Percentiles rank a stretch among this genome's conserved stretches.
phyloP scores from a whole-genome alignment of 768 basidiomycete genomes.

The Boletales sp. region DNA sequence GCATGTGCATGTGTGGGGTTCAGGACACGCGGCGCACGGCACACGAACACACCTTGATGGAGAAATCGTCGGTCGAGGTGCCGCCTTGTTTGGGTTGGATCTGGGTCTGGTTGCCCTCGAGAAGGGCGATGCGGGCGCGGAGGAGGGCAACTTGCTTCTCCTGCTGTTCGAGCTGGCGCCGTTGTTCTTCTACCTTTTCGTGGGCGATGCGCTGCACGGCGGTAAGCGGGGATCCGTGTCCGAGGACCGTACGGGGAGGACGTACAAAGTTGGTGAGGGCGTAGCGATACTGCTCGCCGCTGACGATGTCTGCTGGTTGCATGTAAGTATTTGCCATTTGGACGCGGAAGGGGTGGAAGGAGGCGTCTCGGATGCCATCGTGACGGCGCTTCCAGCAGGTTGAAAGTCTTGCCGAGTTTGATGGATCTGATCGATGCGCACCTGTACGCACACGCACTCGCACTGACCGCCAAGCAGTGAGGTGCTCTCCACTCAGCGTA shows the following conservation, averaged over 20 bases:
- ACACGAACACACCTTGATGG: constrained; percentile 61
- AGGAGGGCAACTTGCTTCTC: constrained; percentile 77
- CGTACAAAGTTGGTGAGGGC: constrained; percentile 79
- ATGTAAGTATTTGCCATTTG: constrained; percentile 16
- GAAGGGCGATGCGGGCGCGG: constrained; percentile 62
- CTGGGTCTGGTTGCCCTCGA: constrained; percentile 60
- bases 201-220: constrained; percentile 69
- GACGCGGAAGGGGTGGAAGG: background rate
- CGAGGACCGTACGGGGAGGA: constrained; percentile 6
- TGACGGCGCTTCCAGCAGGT: no score
- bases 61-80: constrained; percentile 81
- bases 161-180: constrained; percentile 75
- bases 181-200: constrained; percentile 83
- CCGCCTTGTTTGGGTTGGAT: constrained; percentile 39
- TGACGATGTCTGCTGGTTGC: constrained; percentile 31
- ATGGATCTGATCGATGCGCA: no score
- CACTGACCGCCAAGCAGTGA: no score
- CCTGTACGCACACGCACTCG: no score
- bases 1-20: background rate
- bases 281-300: constrained; percentile 73
- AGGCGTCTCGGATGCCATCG: no score
- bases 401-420: no score
- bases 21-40: no score
- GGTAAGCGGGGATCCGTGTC: no score
- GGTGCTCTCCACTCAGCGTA: no score